Conservation (phyloP, 257 asterid genomes). For the Nicotiana undulata region DNA sequence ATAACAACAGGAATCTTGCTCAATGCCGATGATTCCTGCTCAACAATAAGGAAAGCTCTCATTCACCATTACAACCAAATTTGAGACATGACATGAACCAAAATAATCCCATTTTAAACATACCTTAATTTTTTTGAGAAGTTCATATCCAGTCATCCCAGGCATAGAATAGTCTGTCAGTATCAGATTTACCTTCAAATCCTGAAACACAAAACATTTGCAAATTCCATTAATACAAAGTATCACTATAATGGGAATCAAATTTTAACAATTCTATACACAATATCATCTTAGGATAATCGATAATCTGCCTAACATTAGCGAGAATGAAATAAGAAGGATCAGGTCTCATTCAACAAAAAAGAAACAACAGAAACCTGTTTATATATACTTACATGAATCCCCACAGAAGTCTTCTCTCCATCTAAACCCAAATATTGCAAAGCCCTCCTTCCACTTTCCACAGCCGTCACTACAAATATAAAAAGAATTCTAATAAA, state of each 20-base stretch:
- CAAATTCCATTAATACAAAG: not conserved
- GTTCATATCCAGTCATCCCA: slow-evolving; percentile 96
- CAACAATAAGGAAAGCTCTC: not conserved
- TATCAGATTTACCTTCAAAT: slow-evolving; percentile 72
- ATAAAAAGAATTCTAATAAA: not conserved
- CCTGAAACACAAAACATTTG: slow-evolving; percentile 28
- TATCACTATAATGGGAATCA: not conserved
- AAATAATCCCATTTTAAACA: not conserved
- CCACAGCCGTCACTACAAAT: slow-evolving; percentile 76
- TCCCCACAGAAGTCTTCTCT: slow-evolving; percentile 45
- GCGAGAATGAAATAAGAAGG: too few relatives aligned
- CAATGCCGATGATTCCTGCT: slow-evolving; percentile 63
- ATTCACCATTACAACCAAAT: not conserved
- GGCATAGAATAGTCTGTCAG: slow-evolving; percentile 97
- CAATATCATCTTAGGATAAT: too few relatives aligned
- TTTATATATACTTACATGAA: slow-evolving; percentile 40
- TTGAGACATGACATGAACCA: not conserved
- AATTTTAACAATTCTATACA: too few relatives aligned
- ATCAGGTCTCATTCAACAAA: too few relatives aligned
- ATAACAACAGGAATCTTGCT: slow-evolving; percentile 76
- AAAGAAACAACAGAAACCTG: too few relatives aligned
- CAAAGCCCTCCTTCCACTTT: slow-evolving; percentile 81
- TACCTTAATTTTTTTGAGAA: slow-evolving; percentile 84
- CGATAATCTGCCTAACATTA: too few relatives aligned
- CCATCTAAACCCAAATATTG: slow-evolving; percentile 87